Base-by-base conservation (phyloP, 306 rosid species). In the Geum urbanum region DNA sequence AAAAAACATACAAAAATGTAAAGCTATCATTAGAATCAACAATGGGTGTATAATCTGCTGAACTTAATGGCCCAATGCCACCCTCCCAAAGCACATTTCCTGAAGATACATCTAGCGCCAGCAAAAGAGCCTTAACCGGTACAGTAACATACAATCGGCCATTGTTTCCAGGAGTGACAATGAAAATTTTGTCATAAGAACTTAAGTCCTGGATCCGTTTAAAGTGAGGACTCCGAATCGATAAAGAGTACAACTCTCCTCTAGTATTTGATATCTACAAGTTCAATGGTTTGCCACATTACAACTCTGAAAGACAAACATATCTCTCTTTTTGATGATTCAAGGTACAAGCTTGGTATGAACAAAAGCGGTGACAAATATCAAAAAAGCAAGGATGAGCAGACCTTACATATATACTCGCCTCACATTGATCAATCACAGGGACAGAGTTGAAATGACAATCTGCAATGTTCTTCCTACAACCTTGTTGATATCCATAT, bases 141-240 rank as follows among this genome's bases (percentile, higher is more conserved):
- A 89, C 69, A 20, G 89, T 86, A 58, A 89, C 82, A 80, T 87
- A 92, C 55, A 92, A 12, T 55, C 66, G 90, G 57, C 97, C 96
- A 70, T 89, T 92, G 83, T 86, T 89, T 78, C 95, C 96, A 0
- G 96, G 79, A 27, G 90, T 80, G 59, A 87, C 8, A 14, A 91
- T 76, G 79, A 87, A 84, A 66, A 59, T 56, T 68, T 79, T 87
- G 73, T 75, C 95, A 0, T 87, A 83, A 18, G 84, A 84, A 65
- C 96, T 92, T 7, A 89, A 83, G 74, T 89, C 97, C 66, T 79
- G 87, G 66, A 89, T 86, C 96, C 97, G 89, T 75, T 79, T 83
- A 48, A 87, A 86, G 47, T 78, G 71, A 19, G 72, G 91, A 67
- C 84, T 78, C 3, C 77, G 90, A 55, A 83, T 56, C 0, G 95